Evolutionary conservation across 2,329 filamentous ascomycete species (phyloP).

Genomic region (Fusarium sp.): DNA sequence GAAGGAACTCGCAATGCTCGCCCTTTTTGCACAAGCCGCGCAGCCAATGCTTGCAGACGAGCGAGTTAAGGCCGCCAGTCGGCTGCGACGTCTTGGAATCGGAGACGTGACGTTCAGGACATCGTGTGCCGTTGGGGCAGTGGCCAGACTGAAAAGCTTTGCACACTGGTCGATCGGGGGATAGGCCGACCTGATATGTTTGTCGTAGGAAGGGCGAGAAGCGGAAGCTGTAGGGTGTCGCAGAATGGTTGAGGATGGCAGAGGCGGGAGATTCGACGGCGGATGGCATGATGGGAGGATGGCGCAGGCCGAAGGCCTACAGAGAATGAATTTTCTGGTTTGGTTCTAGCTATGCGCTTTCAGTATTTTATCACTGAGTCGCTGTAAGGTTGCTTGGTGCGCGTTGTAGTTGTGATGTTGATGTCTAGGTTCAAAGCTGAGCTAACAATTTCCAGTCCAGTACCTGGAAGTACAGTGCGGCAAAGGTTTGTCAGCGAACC

Average conservation of each 20-base stretch:
- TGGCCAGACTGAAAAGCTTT: constrained; percentile 86
- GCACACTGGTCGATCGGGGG: constrained; percentile 82
- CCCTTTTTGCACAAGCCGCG: constrained; percentile 98
- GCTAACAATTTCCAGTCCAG: constrained; percentile 35
- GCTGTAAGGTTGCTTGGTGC: not conserved
- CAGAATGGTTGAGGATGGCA: constrained; percentile 67
- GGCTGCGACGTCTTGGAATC: constrained; percentile 51
- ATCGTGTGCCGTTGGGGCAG: constrained; percentile 85
- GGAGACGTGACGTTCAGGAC: constrained; percentile 82
- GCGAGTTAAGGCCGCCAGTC: constrained; percentile 74
- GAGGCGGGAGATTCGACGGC: constrained; percentile 47
- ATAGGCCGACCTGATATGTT: constrained; percentile 86
- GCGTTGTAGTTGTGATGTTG: constrained; percentile 4
- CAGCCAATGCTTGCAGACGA: constrained; percentile 99
- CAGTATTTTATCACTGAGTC: not conserved
- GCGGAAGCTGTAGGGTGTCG: constrained; percentile 75
- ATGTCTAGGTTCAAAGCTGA: constrained; percentile 12
- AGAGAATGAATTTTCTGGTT: not conserved
- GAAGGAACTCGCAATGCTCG: constrained; percentile 94
- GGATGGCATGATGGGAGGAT: constrained; percentile 45
- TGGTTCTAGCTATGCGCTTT: not conserved
- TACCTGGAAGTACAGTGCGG: constrained; percentile 17
- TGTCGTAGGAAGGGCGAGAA: constrained; percentile 87
- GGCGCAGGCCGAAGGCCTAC: constrained; percentile 21
- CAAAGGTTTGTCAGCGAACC: constrained; percentile 35